Evolutionary conservation across 1,284 basidiomycete species (phyloP).

Genomic region (Sparassis latifolia): DNA sequence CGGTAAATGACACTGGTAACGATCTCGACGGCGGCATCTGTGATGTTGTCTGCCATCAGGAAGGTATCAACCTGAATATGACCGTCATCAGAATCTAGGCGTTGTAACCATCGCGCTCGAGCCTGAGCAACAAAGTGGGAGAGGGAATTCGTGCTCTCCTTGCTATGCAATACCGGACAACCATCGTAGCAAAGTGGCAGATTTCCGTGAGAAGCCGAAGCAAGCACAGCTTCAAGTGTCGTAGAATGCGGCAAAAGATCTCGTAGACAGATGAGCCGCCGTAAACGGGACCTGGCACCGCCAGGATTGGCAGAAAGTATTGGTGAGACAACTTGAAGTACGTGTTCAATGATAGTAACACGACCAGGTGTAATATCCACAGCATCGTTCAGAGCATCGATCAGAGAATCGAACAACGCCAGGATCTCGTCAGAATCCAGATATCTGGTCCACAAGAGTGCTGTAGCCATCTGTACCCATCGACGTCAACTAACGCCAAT

Average conservation of each 20-base stretch:
- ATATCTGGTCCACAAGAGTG: conserved; percentile 44
- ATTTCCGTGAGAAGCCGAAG: conserved; percentile 30
- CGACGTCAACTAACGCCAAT: background rate
- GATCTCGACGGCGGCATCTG: conserved; percentile 32
- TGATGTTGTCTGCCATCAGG: conserved; percentile 35
- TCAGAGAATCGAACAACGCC: conserved; percentile 24
- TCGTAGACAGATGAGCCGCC: conserved; percentile 16
- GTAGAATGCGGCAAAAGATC: conserved; percentile 28
- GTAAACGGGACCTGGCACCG: conserved; percentile 11
- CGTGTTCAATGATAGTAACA: conserved; percentile 9
- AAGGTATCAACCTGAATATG: conserved; percentile 23
- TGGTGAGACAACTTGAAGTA: conserved; percentile 10
- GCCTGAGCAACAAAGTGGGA: conserved; percentile 9
- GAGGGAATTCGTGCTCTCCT: conserved; percentile 3
- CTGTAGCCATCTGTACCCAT: conserved; percentile 13
- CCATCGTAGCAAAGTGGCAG: conserved; percentile 41
- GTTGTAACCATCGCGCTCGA: conserved; percentile 17
- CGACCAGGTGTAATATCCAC: conserved; percentile 7
- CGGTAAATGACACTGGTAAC: conserved; percentile 38
- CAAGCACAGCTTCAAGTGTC: conserved; percentile 43
- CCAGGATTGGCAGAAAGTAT: conserved; percentile 5
- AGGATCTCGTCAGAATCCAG: conserved; percentile 27
- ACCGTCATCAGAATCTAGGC: conserved; percentile 12
- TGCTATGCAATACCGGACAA: conserved; percentile 1
- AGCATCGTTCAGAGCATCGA: conserved; percentile 19